phyloP scores from a whole-genome alignment of 2,329 filamentous ascomycete species.

The Alternaria triticimaculans region DNA sequence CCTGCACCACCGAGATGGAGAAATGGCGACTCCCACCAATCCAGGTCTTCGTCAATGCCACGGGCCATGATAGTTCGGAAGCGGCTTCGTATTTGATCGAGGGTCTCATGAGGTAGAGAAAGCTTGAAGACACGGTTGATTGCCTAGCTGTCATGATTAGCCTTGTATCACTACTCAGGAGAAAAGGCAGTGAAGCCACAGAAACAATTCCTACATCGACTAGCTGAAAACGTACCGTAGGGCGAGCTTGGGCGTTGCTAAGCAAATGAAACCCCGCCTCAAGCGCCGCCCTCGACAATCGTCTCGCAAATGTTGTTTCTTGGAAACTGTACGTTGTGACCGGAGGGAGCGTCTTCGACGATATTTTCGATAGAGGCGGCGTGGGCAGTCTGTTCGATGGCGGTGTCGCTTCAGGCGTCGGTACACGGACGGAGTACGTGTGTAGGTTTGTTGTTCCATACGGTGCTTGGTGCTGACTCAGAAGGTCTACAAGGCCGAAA shows the following conservation, averaged over 20 bases:
- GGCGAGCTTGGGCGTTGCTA: slow-evolving; percentile 49
- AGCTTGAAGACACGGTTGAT: slow-evolving; percentile 69
- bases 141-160: slow-evolving; percentile 9
- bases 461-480: slow-evolving; percentile 24
- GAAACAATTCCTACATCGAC: not conserved
- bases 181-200: not conserved
- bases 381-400: slow-evolving; percentile 32
- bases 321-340: slow-evolving; percentile 66
- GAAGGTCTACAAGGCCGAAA: slow-evolving; percentile 40
- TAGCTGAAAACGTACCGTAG: slow-evolving; percentile 16
- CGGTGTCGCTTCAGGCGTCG: slow-evolving; percentile 33
- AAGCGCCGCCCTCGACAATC: slow-evolving; percentile 69
- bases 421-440: slow-evolving; percentile 29
- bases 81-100: slow-evolving; percentile 48
- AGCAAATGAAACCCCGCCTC: slow-evolving; percentile 70
- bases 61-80: slow-evolving; percentile 51
- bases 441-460: slow-evolving; percentile 25
- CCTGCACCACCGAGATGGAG: slow-evolving; percentile 72
- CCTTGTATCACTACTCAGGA: not conserved
- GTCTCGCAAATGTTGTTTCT: slow-evolving; percentile 73
- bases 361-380: slow-evolving; percentile 32
- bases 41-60: slow-evolving; percentile 58
- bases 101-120: slow-evolving; percentile 64
- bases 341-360: slow-evolving; percentile 36
- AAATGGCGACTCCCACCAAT: slow-evolving; percentile 67